Evolutionary conservation across 768 basidiomycete genomes (phyloP), one percentile per base, ranked within the genome.

Genomic region (Leucocoprinus leucothites): DNA sequence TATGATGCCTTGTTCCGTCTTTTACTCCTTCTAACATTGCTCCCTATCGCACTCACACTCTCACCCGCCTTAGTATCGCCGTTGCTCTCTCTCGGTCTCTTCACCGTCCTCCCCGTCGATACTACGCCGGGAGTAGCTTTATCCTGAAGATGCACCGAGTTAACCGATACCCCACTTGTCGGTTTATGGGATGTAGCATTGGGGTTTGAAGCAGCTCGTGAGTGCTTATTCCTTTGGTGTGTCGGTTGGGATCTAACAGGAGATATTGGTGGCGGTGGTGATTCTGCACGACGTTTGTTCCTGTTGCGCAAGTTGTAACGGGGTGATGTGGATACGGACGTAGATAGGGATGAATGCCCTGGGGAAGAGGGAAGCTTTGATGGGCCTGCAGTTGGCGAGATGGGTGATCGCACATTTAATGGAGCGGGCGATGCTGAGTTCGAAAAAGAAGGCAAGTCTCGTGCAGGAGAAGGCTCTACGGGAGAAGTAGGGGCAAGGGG

Each of bases 261-360:
- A 52, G 62, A 59, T 35, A 51, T 47, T 24, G 65, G 54, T 24
- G 65, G 54, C 1, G 63, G 57, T 16, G 63, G 60, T 26, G 64
- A 51, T 34, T 51, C 57, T 41, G 65, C 58, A 13, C 72, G 68
- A 53, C 52, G 43, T 45, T 45, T 53, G n/a, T 65, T 73, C 31
- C 19, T 48, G 31, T 5, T 31, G n/a, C 73, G 70, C 40, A 75
- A 60, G 51, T 69, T 57, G 48, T 72, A 75, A 40, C 69, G 71
- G 18, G 60, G 60, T 24, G 55, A 52, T 9, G 55, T 57, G 22
- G 64, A 59, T 38, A 51, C 48, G 22, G 61, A 58, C 19, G 58
- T 42, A 36, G 47, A 51, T 18, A 59, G 49, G 35, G 56, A n/a
- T n/a, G 53, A 48, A 28, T 48, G 47, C 59, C 9, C 14, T 11